phyloP scores from a whole-genome alignment of 768 basidiomycete genomes.

The Naganishia antarctica region DNA sequence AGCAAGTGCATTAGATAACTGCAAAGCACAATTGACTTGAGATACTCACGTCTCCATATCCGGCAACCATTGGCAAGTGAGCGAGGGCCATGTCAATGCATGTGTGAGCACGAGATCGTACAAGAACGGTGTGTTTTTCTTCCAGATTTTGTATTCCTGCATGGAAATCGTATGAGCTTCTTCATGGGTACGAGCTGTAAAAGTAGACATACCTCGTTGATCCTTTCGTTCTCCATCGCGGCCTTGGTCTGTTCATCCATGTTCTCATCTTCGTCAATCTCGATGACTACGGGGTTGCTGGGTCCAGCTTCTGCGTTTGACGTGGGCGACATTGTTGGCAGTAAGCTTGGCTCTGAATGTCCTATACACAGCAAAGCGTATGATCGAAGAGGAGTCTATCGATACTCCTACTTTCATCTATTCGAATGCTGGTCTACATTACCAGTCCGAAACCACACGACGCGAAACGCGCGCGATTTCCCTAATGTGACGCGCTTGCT shows the following conservation, averaged over 20 bases:
- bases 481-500: slow-evolving; percentile 8
- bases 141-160: slow-evolving; percentile 52
- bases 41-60: slow-evolving; percentile 80
- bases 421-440: no score
- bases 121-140: slow-evolving; percentile 75
- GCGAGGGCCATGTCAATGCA: slow-evolving; percentile 93
- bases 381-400: no score
- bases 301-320: slow-evolving; percentile 18
- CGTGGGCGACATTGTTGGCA: slow-evolving; percentile 5
- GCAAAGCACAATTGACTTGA: background rate
- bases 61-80: slow-evolving; percentile 99
- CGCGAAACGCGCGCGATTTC: background rate
- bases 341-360: no score
- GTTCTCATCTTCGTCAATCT: slow-evolving; percentile 58
- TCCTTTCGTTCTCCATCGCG: slow-evolving; percentile 48
- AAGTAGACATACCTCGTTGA: slow-evolving; percentile 50
- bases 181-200: background rate
- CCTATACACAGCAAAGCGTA: no score
- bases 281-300: slow-evolving; percentile 40
- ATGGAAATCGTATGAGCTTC: background rate
- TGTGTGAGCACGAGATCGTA: slow-evolving; percentile 97
- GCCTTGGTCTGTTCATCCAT: slow-evolving; percentile 38
- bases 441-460: no score
- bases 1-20: background rate
- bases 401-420: no score